phyloP scores from a whole-genome alignment of 108 stramenopile species.

The Cyclostephanos invisitatus region DNA sequence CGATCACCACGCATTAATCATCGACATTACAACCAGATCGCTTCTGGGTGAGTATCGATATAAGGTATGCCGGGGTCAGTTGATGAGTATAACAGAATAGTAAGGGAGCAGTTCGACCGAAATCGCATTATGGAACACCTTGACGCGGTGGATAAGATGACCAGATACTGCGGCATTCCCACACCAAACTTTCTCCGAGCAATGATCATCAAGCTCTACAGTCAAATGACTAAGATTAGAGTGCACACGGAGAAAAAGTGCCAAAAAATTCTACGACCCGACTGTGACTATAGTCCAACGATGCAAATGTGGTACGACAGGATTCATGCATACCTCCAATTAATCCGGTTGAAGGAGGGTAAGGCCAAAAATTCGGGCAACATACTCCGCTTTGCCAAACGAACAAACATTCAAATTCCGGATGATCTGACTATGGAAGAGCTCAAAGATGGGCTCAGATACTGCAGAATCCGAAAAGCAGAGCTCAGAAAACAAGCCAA shows the following conservation, averaged over 20 bases:
- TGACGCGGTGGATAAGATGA: not conserved
- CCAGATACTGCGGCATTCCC: not conserved
- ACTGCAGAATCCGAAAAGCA: not conserved
- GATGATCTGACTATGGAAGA: not conserved
- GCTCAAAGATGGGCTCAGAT: too few species aligned
- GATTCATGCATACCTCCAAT: not conserved
- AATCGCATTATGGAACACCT: too few species aligned
- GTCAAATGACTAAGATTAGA: too few species aligned
- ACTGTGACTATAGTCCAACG: too few species aligned
- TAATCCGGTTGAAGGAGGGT: not conserved
- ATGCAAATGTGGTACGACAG: not conserved
- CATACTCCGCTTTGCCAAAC: too few species aligned
- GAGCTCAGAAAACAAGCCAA: not conserved
- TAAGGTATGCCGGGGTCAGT: not conserved
- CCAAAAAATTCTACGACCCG: too few species aligned
- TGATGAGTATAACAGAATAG: not conserved
- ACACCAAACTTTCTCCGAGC: slow-evolving; percentile 1
- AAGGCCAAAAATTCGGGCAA: not conserved
- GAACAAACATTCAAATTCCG: not conserved
- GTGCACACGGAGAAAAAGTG: too few species aligned
- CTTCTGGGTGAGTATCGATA: too few species aligned
- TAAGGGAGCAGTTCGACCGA: not conserved
- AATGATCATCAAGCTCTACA: too few species aligned
- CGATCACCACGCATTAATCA: too few species aligned
- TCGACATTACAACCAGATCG: too few species aligned